Percentiles rank a stretch among this genome's conserved stretches.
Evolutionary conservation across 148 eudicot species (phyloP).

Genomic region (Mesembryanthemum crystallinum): DNA sequence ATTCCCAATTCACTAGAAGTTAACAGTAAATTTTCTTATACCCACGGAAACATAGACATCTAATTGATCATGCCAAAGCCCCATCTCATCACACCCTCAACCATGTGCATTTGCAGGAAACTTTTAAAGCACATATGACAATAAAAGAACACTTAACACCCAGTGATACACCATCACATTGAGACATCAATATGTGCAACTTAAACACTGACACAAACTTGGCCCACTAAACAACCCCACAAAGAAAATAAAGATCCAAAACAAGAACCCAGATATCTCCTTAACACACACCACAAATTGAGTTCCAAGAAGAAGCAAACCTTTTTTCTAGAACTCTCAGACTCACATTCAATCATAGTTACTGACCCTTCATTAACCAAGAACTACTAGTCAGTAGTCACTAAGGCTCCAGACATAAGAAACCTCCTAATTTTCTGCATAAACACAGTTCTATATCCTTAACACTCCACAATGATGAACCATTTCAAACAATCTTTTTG

Average conservation of each 20-base stretch:
- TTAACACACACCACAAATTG: neutral
- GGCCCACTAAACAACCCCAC: neutral
- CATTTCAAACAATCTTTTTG: neutral
- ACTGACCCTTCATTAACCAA: neutral
- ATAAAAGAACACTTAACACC: no score
- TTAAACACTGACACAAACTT: neutral
- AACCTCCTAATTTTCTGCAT: neutral
- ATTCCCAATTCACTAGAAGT: no score
- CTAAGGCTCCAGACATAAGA: neutral
- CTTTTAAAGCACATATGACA: no score
- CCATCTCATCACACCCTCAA: no score
- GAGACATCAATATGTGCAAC: no score
- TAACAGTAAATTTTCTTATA: no score
- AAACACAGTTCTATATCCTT: neutral
- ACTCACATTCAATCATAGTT: neutral
- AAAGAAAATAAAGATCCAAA: neutral
- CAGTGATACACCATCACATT: no score
- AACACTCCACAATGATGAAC: neutral
- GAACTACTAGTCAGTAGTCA: neutral
- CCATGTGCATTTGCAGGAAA: no score
- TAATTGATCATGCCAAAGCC: no score
- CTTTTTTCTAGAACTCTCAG: neutral
- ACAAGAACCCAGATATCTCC: neutral
- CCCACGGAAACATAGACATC: no score
- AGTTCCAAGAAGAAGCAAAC: neutral